Evolutionary conservation across 2,329 filamentous ascomycete species (phyloP).

Genomic region (Penicillium sp.): DNA sequence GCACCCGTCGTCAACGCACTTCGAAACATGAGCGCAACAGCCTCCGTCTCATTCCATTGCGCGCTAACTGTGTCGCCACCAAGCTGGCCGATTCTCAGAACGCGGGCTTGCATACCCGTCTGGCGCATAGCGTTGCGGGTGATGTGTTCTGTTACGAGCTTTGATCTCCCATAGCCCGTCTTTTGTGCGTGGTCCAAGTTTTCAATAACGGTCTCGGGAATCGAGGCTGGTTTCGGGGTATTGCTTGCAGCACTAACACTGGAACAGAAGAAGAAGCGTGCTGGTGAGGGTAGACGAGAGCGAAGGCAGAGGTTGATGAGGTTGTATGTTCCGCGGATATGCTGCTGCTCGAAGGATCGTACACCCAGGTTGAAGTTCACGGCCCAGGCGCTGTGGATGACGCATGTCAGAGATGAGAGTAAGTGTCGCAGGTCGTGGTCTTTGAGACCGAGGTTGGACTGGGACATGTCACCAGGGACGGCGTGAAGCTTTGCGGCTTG

Average conservation of each 20-base stretch:
- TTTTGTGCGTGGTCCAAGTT: constrained; percentile 41
- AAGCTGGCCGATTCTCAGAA: constrained; percentile 41
- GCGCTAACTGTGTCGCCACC: constrained; percentile 33
- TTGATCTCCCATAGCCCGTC: constrained; percentile 47
- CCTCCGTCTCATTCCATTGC: constrained; percentile 34
- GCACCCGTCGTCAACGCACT: constrained; percentile 47
- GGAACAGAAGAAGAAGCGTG: constrained; percentile 53
- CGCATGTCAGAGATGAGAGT: constrained; percentile 46
- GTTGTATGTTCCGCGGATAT: constrained; percentile 53
- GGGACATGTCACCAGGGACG: constrained; percentile 49
- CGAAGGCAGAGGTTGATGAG: constrained; percentile 43
- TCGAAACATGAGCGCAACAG: constrained; percentile 55
- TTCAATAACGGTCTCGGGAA: constrained; percentile 40
- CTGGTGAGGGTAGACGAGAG: constrained; percentile 31
- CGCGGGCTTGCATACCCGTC: constrained; percentile 28
- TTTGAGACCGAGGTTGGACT: constrained; percentile 52
- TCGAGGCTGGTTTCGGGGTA: constrained; percentile 29
- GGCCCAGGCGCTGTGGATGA: constrained; percentile 65
- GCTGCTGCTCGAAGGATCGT: constrained; percentile 55
- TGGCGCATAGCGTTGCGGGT: constrained; percentile 30
- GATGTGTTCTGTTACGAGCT: constrained; percentile 42
- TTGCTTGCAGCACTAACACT: constrained; percentile 49
- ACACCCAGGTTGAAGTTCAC: constrained; percentile 64
- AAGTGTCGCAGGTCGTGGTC: constrained; percentile 44
- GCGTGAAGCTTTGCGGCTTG: constrained; percentile 47